phyloP scores from a whole-genome alignment of 345 rosid genomes.

The Atalantia buxifolia region DNA sequence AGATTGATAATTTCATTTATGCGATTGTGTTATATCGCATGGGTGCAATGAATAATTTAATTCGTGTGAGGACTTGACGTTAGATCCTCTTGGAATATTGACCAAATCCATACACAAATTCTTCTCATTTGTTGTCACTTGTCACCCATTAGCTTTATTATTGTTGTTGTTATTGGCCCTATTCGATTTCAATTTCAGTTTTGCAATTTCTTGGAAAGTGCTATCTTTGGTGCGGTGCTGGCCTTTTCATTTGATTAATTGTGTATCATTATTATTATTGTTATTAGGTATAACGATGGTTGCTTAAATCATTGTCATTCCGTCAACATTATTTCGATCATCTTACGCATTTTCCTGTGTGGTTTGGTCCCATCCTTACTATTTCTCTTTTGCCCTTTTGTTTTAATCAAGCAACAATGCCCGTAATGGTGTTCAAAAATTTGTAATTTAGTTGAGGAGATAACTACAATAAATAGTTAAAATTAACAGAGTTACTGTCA shows the following conservation, averaged over 20 bases:
- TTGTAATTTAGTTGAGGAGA: too few relatives aligned
- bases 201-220: slow-evolving; percentile 1
- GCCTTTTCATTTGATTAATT: not conserved
- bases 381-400: not conserved
- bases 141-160: not conserved
- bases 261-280: not conserved
- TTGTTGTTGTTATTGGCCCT: not conserved
- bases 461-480: too few relatives aligned
- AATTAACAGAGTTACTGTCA: too few relatives aligned
- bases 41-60: not conserved
- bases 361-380: not conserved
- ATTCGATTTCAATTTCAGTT: not conserved
- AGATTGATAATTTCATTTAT: too few relatives aligned
- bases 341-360: not conserved
- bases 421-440: not conserved
- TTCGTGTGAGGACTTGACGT: slow-evolving; percentile 20
- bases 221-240: not conserved
- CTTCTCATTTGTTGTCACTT: not conserved
- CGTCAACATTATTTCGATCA: not conserved
- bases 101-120: slow-evolving; percentile 3
- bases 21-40: not conserved
- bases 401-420: too few relatives aligned
- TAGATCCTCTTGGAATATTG: slow-evolving; percentile 24
- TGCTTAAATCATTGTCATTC: not conserved
- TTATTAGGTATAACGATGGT: not conserved